phyloP scores from a whole-genome alignment of 495 filamentous ascomycete species.

The Talaromyces liani region DNA sequence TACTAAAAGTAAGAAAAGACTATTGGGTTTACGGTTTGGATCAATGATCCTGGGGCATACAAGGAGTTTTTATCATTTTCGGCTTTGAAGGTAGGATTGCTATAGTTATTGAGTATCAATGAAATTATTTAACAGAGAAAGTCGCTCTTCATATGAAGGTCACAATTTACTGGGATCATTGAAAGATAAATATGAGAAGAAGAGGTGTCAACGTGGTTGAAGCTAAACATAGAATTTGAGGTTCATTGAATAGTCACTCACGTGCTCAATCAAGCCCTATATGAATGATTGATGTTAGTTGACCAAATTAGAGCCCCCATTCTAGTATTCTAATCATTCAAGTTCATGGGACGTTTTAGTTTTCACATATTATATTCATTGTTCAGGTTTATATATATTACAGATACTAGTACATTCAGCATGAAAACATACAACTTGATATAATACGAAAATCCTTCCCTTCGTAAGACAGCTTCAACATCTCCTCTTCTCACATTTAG shows the following conservation, averaged over 20 bases:
- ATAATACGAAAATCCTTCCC: too few species aligned
- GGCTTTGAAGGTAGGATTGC: background rate
- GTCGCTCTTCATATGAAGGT: background rate
- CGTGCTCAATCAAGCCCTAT: background rate
- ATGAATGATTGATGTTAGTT: background rate
- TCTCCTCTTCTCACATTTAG: too few species aligned
- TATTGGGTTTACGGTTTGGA: background rate
- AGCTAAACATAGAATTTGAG: background rate
- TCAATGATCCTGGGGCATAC: background rate
- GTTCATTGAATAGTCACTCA: background rate
- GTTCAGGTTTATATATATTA: too few species aligned
- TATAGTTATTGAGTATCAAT: background rate
- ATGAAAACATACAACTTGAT: too few species aligned
- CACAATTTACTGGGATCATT: background rate
- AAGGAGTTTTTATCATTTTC: constrained; percentile 3
- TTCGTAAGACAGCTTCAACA: too few species aligned
- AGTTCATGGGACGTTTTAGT: background rate
- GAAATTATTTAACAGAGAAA: background rate
- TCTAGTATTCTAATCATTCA: background rate
- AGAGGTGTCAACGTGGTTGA: background rate
- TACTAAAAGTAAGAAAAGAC: background rate
- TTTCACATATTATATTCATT: too few species aligned
- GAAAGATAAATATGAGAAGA: background rate
- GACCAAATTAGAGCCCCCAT: background rate
- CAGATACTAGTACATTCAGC: too few species aligned